These are phyloP conservation scores for Phytopythium kandeliae DNA, from an alignment of 352 stramenopile genomes.

Conservation along the genomic window DNA sequence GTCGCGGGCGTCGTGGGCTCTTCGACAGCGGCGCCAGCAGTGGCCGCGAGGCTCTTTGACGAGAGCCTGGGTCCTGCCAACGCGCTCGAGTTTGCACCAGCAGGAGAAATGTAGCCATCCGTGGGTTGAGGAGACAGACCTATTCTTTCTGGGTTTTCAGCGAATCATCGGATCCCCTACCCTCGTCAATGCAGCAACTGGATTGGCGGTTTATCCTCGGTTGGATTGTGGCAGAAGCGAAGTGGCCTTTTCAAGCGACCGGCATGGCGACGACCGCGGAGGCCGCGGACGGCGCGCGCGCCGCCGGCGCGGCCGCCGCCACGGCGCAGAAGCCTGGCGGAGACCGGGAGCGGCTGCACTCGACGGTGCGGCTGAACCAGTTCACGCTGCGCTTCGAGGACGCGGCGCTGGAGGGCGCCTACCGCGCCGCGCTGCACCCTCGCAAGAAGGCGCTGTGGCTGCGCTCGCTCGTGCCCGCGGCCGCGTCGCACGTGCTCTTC, in stretches of 20 bases:
- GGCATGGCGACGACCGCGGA: neutral
- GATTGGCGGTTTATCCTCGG: too few relatives aligned
- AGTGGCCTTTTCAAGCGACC: neutral
- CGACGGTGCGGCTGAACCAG: slow-evolving; percentile 76
- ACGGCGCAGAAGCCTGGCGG: neutral
- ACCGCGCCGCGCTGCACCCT: slow-evolving; percentile 53
- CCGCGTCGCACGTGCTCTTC: slow-evolving; percentile 71
- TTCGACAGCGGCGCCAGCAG: neutral
- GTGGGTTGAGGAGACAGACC: too few relatives aligned
- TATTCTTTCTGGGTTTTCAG: too few relatives aligned
- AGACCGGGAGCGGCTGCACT: slow-evolving; percentile 38
- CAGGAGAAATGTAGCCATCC: too few relatives aligned
- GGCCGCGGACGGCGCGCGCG: neutral
- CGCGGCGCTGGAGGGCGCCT: slow-evolving; percentile 48
- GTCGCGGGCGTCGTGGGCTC: neutral
- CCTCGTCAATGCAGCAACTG: too few relatives aligned
- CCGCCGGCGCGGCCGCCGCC: neutral
- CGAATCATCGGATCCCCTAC: too few relatives aligned
- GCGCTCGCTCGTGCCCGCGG: slow-evolving; percentile 67
- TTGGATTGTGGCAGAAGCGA: neutral
- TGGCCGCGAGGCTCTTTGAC: neutral
- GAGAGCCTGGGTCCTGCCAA: neutral
- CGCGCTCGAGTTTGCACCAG: slow-evolving; percentile 3
- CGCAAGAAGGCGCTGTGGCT: slow-evolving; percentile 84
- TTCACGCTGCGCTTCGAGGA: slow-evolving; percentile 81